Percentiles rank a stretch among this genome's conserved stretches.
Evolutionary conservation across 495 filamentous ascomycete species (phyloP).

Genomic region (Aspergillus bertholletiae): DNA sequence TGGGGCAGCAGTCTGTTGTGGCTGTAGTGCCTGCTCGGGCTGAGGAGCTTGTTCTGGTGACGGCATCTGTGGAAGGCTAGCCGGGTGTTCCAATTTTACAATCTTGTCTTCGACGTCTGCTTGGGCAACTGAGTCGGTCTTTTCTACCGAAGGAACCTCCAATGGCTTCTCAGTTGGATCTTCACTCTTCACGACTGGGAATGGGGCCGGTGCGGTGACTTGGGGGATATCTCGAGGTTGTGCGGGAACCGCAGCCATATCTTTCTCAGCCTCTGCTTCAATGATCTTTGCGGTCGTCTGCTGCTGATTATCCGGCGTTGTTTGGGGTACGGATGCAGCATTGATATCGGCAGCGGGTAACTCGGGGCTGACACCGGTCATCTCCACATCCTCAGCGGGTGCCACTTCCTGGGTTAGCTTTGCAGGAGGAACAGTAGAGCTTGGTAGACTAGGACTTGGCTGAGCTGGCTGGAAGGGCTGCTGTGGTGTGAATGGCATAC

Average conservation of each 20-base stretch:
- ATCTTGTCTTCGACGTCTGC: neutral
- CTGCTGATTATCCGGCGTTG: neutral
- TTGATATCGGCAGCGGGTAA: neutral
- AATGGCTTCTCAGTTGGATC: neutral
- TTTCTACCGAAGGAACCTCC: neutral
- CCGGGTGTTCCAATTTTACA: slow-evolving; percentile 1
- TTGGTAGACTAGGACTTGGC: neutral
- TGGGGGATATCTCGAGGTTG: neutral
- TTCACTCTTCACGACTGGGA: neutral
- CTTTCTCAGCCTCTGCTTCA: slow-evolving; percentile 5
- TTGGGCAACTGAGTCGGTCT: neutral
- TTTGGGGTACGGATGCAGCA: neutral
- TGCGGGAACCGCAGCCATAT: neutral
- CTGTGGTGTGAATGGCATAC: slow-evolving; percentile 8
- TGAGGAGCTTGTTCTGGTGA: slow-evolving; percentile 1
- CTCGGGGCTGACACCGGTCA: slow-evolving; percentile 13
- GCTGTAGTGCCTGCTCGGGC: neutral
- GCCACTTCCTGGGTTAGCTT: slow-evolving; percentile 1
- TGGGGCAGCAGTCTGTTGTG: neutral
- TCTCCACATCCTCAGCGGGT: slow-evolving; percentile 30
- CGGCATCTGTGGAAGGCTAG: neutral
- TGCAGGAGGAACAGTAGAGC: slow-evolving; percentile 6
- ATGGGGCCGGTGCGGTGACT: neutral
- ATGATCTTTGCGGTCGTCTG: neutral
- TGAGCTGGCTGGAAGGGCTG: slow-evolving; percentile 1